Conservation (phyloP, 2,329 filamentous ascomycete genomes). For the Diplodia corticola region DNA sequence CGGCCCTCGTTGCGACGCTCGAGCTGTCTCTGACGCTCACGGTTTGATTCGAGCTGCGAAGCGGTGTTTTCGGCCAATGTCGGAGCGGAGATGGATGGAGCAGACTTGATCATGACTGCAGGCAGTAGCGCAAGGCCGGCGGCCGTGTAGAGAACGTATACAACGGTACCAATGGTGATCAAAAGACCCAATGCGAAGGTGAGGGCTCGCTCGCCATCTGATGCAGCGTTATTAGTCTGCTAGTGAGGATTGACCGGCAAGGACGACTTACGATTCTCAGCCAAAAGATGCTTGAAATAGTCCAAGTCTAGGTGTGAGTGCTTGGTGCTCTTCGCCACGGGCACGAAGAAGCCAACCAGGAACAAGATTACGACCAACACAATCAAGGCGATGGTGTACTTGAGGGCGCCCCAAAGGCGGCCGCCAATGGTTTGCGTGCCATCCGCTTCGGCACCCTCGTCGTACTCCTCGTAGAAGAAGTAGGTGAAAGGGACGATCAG, state of each 20-base stretch:
- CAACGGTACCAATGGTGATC: conserved; percentile 78
- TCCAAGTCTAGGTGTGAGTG: conserved; percentile 74
- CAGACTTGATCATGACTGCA: conserved; percentile 87
- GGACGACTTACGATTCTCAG: conserved; percentile 69
- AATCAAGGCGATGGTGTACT: conserved; percentile 87
- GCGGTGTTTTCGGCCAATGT: conserved; percentile 74
- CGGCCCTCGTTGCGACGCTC: conserved; percentile 81
- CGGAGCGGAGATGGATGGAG: conserved; percentile 80
- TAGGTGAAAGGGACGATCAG: conserved; percentile 93
- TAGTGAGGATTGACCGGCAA: neutral
- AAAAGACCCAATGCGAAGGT: conserved; percentile 89
- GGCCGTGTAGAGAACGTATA: conserved; percentile 88
- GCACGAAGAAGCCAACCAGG: conserved; percentile 90
- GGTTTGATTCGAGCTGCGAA: conserved; percentile 80
- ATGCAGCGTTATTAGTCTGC: neutral
- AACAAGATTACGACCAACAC: conserved; percentile 79
- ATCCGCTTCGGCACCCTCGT: conserved; percentile 82
- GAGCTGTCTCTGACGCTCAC: conserved; percentile 87
- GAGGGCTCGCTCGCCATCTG: conserved; percentile 84
- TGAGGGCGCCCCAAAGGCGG: conserved; percentile 79
- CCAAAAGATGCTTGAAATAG: conserved; percentile 83
- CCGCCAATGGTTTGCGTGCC: conserved; percentile 70
- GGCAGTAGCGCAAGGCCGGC: conserved; percentile 86
- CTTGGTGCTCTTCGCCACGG: conserved; percentile 67
- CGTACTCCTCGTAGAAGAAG: conserved; percentile 97